Conservation (phyloP, 2,329 filamentous ascomycete genomes). For the Cercospora beticola region DNA sequence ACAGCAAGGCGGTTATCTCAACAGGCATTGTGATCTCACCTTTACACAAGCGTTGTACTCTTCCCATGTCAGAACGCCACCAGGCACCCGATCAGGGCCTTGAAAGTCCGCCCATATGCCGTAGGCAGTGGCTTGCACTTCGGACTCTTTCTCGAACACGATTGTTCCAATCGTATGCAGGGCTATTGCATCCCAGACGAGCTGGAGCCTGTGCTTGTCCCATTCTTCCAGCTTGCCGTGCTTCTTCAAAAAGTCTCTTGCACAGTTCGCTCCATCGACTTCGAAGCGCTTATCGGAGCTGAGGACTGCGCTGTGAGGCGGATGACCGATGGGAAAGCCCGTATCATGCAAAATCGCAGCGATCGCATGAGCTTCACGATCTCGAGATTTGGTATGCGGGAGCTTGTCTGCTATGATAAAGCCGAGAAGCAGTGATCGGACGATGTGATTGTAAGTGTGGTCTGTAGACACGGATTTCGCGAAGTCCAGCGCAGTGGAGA, state of each 20-base stretch:
- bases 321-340: slow-evolving; percentile 41
- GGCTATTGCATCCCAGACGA: slow-evolving; percentile 53
- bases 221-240: slow-evolving; percentile 35
- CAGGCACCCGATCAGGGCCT: slow-evolving; percentile 24
- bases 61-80: slow-evolving; percentile 25
- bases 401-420: slow-evolving; percentile 39
- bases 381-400: slow-evolving; percentile 29
- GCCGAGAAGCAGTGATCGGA: slow-evolving; percentile 42
- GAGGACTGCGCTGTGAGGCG: slow-evolving; percentile 44
- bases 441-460: slow-evolving; percentile 43
- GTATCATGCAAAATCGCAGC: slow-evolving; percentile 40
- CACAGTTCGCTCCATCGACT: slow-evolving; percentile 51
- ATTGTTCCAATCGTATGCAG: slow-evolving; percentile 46
- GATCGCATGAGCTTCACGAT: slow-evolving; percentile 26
- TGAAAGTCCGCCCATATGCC: slow-evolving; percentile 29
- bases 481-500: slow-evolving; percentile 39
- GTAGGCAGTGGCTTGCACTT: slow-evolving; percentile 38
- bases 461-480: slow-evolving; percentile 36
- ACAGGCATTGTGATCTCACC: slow-evolving; percentile 2
- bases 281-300: slow-evolving; percentile 52
- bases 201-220: slow-evolving; percentile 46
- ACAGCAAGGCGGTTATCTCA: not conserved
- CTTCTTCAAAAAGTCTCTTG: slow-evolving; percentile 42
- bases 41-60: slow-evolving; percentile 24
- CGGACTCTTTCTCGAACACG: slow-evolving; percentile 45